Evolutionary conservation across 176 grass and related monocot species (phyloP).

Genomic region (Hordeum vulgare): DNA sequence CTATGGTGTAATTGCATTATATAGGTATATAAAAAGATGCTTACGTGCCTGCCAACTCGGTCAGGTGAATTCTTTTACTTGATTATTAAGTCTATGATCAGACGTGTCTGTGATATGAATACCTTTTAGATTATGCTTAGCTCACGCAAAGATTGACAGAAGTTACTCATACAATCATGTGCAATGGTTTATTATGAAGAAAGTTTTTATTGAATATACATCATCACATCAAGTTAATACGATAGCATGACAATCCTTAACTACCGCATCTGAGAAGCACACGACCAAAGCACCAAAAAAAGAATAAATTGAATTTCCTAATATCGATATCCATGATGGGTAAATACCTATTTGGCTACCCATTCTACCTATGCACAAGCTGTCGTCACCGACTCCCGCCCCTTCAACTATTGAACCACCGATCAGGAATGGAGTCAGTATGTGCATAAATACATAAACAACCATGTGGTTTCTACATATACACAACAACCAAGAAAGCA

Average conservation of each 20-base stretch:
- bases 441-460: background rate
- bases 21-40: background rate
- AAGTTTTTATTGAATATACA: background rate
- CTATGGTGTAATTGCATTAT: background rate
- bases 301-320: no score
- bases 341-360: background rate
- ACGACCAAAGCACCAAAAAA: no score
- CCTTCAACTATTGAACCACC: background rate
- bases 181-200: background rate
- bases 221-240: no score
- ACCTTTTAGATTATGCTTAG: background rate
- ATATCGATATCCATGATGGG: no score
- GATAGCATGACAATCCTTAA: no score
- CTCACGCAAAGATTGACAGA: background rate
- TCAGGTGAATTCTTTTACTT: slow-evolving; percentile 18
- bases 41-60: slow-evolving; percentile 9
- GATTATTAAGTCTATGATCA: slow-evolving; percentile 16
- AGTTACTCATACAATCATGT: background rate
- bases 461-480: background rate
- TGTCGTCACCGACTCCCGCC: no score
- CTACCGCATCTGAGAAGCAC: no score
- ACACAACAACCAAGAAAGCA: background rate
- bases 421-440: background rate
- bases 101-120: background rate
- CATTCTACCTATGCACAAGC: no score